Percentiles rank a stretch among this genome's conserved stretches.
Conservation (phyloP, 2,329 filamentous ascomycete genomes). For the Sclerotinia borealis region DNA sequence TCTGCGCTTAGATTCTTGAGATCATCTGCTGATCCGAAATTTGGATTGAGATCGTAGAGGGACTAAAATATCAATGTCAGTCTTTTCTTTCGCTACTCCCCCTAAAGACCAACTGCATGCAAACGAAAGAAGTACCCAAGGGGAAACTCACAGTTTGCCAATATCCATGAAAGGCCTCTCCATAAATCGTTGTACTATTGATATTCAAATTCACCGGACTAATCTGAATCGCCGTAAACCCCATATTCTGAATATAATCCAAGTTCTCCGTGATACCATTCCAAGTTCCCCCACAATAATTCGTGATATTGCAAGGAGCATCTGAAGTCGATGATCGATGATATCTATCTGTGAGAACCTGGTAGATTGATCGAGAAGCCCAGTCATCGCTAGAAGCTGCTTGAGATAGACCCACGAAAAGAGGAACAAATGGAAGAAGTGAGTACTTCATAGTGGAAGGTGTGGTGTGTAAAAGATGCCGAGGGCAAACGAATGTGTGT, state of each 20-base stretch:
- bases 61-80: conserved; percentile 34
- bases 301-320: conserved; percentile 19
- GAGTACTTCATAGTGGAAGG: conserved; percentile 7
- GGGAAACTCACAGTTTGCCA: conserved; percentile 8
- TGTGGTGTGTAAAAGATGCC: neutral
- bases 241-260: conserved; percentile 36
- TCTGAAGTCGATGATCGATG: conserved; percentile 35
- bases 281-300: conserved; percentile 44
- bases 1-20: conserved; percentile 50
- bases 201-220: conserved; percentile 38
- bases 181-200: conserved; percentile 26
- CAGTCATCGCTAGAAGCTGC: conserved; percentile 9
- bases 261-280: conserved; percentile 37
- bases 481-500: neutral
- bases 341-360: conserved; percentile 33
- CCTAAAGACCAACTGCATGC: neutral
- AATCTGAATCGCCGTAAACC: conserved; percentile 35
- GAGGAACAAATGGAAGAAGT: neutral
- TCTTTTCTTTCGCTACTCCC: neutral
- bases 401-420: neutral
- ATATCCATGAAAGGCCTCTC: conserved; percentile 12
- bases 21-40: conserved; percentile 54
- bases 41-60: conserved; percentile 46
- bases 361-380: conserved; percentile 9
- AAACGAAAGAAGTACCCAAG: neutral